phyloP scores from a whole-genome alignment of 352 stramenopile genomes.

The Paralagenidium karlingii region DNA sequence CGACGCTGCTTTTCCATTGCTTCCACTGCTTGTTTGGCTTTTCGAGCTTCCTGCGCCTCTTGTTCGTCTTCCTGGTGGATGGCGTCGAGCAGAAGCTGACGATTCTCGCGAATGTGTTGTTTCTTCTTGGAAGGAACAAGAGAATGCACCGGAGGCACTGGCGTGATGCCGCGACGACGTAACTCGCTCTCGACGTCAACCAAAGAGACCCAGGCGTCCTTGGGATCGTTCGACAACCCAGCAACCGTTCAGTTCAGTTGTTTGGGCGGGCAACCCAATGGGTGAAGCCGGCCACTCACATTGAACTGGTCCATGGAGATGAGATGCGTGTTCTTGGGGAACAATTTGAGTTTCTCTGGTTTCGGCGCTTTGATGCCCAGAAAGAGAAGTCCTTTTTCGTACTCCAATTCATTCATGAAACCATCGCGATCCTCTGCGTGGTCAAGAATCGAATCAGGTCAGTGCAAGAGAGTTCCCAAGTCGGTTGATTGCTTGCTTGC shows the following conservation, averaged over 20 bases:
- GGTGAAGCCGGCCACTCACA: too few species aligned
- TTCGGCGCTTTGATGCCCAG: slow-evolving; percentile 13
- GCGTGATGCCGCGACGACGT: slow-evolving; percentile 15
- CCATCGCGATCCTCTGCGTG: slow-evolving; percentile 40
- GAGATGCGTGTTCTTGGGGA: slow-evolving; percentile 16
- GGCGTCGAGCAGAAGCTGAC: slow-evolving; percentile 16
- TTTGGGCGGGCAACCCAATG: too few species aligned
- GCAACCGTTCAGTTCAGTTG: too few species aligned
- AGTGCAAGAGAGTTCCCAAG: slow-evolving; percentile 19
- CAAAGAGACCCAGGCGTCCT: slow-evolving; percentile 32
- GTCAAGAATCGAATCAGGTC: slow-evolving; percentile 55
- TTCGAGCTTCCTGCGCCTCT: slow-evolving; percentile 26
- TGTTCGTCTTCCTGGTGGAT: slow-evolving; percentile 30
- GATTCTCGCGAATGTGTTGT: neutral
- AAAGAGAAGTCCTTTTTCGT: slow-evolving; percentile 40
- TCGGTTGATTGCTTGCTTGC: slow-evolving; percentile 1
- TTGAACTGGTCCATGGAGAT: slow-evolving; percentile 45
- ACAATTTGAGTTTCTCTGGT: slow-evolving; percentile 8
- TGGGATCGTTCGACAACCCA: too few species aligned
- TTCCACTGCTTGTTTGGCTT: slow-evolving; percentile 41
- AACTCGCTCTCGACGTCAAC: slow-evolving; percentile 31
- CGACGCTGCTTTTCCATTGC: slow-evolving; percentile 27
- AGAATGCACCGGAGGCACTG: neutral
- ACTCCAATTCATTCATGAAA: slow-evolving; percentile 52
- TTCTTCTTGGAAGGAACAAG: neutral